phyloP scores from a whole-genome alignment of 768 basidiomycete species.

The Hebeloma cylindrosporum region DNA sequence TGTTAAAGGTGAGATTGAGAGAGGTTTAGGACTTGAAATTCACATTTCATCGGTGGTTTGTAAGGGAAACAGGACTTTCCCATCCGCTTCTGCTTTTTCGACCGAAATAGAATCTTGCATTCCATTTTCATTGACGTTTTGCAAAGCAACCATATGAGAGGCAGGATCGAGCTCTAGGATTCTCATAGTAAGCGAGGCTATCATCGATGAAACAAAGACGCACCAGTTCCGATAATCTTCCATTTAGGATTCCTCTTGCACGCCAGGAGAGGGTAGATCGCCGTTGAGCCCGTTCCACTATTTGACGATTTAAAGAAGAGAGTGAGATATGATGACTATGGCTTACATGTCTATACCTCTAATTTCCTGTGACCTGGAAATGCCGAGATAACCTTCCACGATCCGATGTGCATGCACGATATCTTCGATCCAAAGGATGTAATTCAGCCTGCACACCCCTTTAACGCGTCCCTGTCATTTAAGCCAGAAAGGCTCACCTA shows the following conservation, averaged over 20 bases:
- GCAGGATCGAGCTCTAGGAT: slow-evolving; percentile 65
- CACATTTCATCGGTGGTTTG: slow-evolving; percentile 18
- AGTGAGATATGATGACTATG: not conserved
- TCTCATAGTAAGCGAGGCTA: slow-evolving; percentile 1
- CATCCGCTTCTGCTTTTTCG: slow-evolving; percentile 33
- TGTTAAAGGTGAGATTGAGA: not conserved
- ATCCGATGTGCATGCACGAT: slow-evolving; percentile 40
- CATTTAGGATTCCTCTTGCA: slow-evolving; percentile 54
- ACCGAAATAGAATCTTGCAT: slow-evolving; percentile 54
- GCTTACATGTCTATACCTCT: slow-evolving; percentile 75
- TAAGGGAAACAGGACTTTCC: slow-evolving; percentile 49
- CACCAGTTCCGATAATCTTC: slow-evolving; percentile 72
- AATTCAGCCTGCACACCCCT: slow-evolving; percentile 63
- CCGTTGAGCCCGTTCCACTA: slow-evolving; percentile 85
- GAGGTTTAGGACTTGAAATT: not conserved
- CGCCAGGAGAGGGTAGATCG: slow-evolving; percentile 82
- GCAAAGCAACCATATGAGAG: slow-evolving; percentile 56
- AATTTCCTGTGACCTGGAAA: slow-evolving; percentile 26
- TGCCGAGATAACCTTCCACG: slow-evolving; percentile 15
- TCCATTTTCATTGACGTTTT: slow-evolving; percentile 59
- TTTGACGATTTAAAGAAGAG: not conserved
- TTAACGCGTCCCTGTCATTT: not conserved
- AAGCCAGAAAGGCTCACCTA: slow-evolving; percentile 41
- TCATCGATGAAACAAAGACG: not conserved
- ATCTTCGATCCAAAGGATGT: slow-evolving; percentile 84